Base-by-base conservation (phyloP, 768 basidiomycete genomes). In the Lyophyllum shimeji region DNA sequence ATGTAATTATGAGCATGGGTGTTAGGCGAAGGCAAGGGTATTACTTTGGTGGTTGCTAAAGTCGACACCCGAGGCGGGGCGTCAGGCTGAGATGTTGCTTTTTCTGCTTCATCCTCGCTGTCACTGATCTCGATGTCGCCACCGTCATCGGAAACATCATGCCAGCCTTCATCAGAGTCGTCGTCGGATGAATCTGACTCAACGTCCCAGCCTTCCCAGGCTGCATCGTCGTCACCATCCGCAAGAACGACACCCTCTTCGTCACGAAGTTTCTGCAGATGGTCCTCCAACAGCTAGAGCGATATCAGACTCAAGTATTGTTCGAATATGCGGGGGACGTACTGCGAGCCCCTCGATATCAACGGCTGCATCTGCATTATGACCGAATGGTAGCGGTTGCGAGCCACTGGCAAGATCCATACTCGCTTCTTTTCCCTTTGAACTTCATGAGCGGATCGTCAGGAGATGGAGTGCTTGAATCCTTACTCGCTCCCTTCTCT, bases 301-400 rank as follows among this genome's bases (percentile, higher is more conserved):
- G 37, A 56, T 15, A 51, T 46, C 5, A 44, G n/a, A 17, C 24
- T n/a, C 25, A 23, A 49, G 42, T 17, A 12, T 37, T 20, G 34
- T n/a, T 29, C 24, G 3, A 17, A 39, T 13, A 27, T 11, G 43
- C 29, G 18, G 3, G 45, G 37, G 17, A 76, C 89, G 42, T 70
- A 95, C 91, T 58, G 85, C 78, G 59, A 99, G 79, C 44, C 95
- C 97, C 51, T 95, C 94, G 58, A 99, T 96, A 60, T 93, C 89
- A 44, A 86, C 82, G 1, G 89, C 87, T 5, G 86, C 86, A 47
- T 86, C 80, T 1, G 82, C 77, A 55, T 78, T 79, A 64, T 96
- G 89, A 18, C 97, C 96, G 66, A 87, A 99, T 1, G 90, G 88
- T 44, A 91, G 74, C 17, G 87, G 87, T 64, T 86, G 83, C 27